Evolutionary conservation across 192 early-diverging fungal genomes (phyloP), one percentile per base, ranked within the genome.

Genomic region (Coemansia sp.): DNA sequence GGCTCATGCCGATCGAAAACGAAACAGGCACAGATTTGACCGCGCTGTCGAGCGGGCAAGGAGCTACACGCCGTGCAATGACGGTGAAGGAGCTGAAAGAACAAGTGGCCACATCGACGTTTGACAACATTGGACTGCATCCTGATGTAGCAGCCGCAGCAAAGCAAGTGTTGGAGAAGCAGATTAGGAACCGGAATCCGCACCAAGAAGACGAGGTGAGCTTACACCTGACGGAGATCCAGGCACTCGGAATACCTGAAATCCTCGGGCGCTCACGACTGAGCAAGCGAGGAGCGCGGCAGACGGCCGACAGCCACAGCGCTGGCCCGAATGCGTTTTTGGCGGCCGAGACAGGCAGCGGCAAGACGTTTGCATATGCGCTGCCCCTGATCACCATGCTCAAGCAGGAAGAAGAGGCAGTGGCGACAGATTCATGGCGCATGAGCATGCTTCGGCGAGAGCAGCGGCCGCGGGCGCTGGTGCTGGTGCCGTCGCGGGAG

Each of bases 341-440:
- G 60, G 92, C 92, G 4, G 94, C 92, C 1, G 94, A 96, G 73
- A 96, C 93, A 0, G 96, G 96, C 25, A 87, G 88, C 1, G 94
- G 94, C 6, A 98, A 98, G 74, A 96, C 96, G 0, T 67, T 93
- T 9, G 93, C 94, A 0, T 98, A 95, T 61, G 81, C 95, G 29
- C 45, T 90, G 19, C 94, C 94, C 0, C 73, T 92, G 0, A 80
- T 98, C 6, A 84, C 93, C 23, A 79, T 84, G 43, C 76, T 96
- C 17, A 94, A 92, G 76, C 89, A 89, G 60, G 78, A 83, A 5
- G 78, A 84, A 27, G 51, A 60, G 54, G 45, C 8, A 11, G 59
- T 32, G 32, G 32, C 32, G 32, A 32, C 5, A 2, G 48, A 14
- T 35, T 43, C 37, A 32, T 2, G 29, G 39, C 22, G 24, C 29